Conservation (phyloP, 176 grass and related monocot species). For the Miscanthus lutarioriparius region DNA sequence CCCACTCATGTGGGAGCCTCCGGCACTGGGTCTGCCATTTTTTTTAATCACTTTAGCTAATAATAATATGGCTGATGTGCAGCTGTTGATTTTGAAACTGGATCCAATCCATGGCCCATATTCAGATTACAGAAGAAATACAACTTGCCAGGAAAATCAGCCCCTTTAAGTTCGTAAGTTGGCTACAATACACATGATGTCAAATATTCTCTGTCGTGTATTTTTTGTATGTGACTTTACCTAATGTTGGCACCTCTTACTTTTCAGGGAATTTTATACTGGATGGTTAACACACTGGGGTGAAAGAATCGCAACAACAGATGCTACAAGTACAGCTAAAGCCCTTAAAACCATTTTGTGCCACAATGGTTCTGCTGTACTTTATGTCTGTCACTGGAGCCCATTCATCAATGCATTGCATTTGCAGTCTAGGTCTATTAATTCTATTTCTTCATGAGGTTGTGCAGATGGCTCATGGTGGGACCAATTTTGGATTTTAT, state of each 20-base stretch:
- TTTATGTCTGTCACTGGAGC: conserved; percentile 76
- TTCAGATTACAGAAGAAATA: conserved; percentile 84
- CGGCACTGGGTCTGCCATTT: too few species aligned
- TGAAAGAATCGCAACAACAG: conserved; percentile 63
- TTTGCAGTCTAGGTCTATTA: conserved; percentile 24
- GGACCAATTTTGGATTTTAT: conserved; percentile 95
- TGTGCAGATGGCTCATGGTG: conserved; percentile 97
- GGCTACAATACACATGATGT: not conserved
- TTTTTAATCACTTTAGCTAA: conserved; percentile 9
- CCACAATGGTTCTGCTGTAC: conserved; percentile 84
- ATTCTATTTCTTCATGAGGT: conserved; percentile 40
- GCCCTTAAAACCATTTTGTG: conserved; percentile 78
- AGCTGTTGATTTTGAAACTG: conserved; percentile 95
- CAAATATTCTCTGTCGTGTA: not conserved
- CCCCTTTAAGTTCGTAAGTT: conserved; percentile 79
- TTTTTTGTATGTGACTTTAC: not conserved
- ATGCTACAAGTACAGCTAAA: conserved; percentile 60
- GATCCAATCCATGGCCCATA: conserved; percentile 71
- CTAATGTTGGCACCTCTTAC: conserved; percentile 16
- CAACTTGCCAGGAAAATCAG: conserved; percentile 90
- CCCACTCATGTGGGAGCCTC: too few species aligned
- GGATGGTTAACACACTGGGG: conserved; percentile 99
- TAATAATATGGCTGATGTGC: conserved; percentile 41
- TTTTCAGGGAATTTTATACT: conserved; percentile 94
- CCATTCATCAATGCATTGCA: conserved; percentile 36